Base-by-base conservation (phyloP, 495 filamentous ascomycete genomes). In the Aspergillus leporis region DNA sequence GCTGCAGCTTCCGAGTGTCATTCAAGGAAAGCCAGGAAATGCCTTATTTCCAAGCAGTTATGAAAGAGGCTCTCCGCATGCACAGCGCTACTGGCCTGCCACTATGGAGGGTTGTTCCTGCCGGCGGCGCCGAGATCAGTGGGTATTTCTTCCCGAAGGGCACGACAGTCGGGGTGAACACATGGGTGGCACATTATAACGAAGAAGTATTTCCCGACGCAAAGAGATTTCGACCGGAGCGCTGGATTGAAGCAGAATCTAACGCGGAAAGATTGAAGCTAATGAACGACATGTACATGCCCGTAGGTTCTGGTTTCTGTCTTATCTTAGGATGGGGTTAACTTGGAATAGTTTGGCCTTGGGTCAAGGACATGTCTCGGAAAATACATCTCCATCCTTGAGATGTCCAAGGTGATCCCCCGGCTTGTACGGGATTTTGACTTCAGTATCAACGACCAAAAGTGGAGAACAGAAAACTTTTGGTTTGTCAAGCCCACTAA, bases 161-260 rank as follows among this genome's bases (percentile, higher is more conserved):
- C 51, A 77, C 75, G 0, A 69, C 78, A 0, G 79, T 88, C 0
- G 85, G 85, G 0, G 74, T 81, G 19, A 82, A 81, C 58, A 51
- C 76, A 1, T 87, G 80, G 79, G 81, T 83, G 4, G 74, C 70
- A 0, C 79, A 85, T 61, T 70, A 70, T 25, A 76, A 86, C 66
- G 61, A 71, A 30, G 45, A 62, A 0, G 57, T 85, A 0, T 88
- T 80, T 51, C 81, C 63, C 0, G 69, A 77, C 50, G 65, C 73
- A 5, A 62, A 54, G 43, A 32, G 18, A 0, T 78, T 74, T 47
- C 51, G 60, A 4, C 75, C 75, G 1, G 75, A 77, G 52, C 46
- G 75, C 25, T 78, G 75, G 75, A 59, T 77, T 0, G 71, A 74
- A 34, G 66, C 68, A 10, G 71, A 75, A 36, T 58, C 7, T 10